phyloP scores from a whole-genome alignment of 768 basidiomycete genomes.

The Russula earlei region DNA sequence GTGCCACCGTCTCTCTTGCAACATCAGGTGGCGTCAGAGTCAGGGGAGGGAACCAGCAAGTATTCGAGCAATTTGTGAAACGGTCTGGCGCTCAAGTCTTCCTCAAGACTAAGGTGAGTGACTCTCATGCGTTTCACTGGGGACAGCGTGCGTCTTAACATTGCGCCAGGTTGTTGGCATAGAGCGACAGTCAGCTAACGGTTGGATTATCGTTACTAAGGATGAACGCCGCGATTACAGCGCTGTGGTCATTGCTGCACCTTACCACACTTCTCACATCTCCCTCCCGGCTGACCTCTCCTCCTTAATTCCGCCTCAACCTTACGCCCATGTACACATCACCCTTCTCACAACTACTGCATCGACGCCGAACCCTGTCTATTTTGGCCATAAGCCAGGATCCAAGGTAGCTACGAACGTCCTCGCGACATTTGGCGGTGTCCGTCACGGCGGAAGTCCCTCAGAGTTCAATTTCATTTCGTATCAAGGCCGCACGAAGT shows the following conservation, averaged over 20 bases:
- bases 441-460: conserved; percentile 40
- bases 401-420: conserved; percentile 49
- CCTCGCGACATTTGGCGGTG: conserved; percentile 63
- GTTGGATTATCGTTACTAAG: conserved; percentile 46
- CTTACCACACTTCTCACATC: conserved; percentile 64
- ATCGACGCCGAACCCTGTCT: conserved; percentile 46
- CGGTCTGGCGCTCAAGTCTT: conserved; percentile 58
- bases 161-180: conserved; percentile 34
- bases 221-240: conserved; percentile 43
- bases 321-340: conserved; percentile 80
- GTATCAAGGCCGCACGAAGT: conserved; percentile 40
- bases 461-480: conserved; percentile 85
- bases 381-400: conserved; percentile 48
- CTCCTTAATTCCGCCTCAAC: conserved; percentile 51
- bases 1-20: conserved; percentile 62
- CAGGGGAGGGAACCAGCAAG: conserved; percentile 70
- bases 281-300: conserved; percentile 39
- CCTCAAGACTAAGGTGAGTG: conserved; percentile 56
- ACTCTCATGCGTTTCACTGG: neutral
- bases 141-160: neutral
- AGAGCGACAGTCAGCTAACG: conserved; percentile 25
- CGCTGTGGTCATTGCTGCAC: conserved; percentile 79
- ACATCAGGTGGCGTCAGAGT: conserved; percentile 57
- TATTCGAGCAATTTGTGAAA: conserved; percentile 77
- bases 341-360: conserved; percentile 80